phyloP scores from a whole-genome alignment of 176 grass and related monocot species.

The Olyra latifolia region DNA sequence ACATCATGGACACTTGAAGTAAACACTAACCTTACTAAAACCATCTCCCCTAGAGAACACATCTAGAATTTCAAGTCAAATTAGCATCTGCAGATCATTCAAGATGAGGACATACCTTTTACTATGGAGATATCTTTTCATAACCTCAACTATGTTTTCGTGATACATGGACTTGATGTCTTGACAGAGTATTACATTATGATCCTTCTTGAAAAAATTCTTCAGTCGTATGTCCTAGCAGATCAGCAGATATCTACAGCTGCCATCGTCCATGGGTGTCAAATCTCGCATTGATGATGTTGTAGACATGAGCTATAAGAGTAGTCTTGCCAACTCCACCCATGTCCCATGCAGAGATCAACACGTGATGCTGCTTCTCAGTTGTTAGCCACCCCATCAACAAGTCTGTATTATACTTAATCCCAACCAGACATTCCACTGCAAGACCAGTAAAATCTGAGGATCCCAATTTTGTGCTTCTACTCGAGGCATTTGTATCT shows the following conservation, averaged over 20 bases:
- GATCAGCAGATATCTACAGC: not conserved
- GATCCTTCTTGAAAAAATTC: not conserved
- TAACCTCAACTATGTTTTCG: not conserved
- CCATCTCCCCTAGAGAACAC: not conserved
- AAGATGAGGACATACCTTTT: conserved; percentile 4
- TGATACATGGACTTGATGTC: not conserved
- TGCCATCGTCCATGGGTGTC: not conserved
- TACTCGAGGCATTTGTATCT: not conserved
- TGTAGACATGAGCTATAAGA: conserved; percentile 12
- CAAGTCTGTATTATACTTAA: not conserved
- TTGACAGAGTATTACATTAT: not conserved
- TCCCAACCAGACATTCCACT: not conserved
- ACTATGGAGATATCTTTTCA: not conserved
- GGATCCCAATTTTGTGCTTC: not conserved
- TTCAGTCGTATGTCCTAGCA: conserved; percentile 16
- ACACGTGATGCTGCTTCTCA: not conserved
- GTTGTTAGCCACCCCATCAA: not conserved
- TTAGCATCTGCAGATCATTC: not conserved
- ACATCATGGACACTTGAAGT: conserved; percentile 3
- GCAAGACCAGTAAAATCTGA: not conserved
- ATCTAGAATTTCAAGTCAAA: not conserved
- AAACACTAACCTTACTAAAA: not conserved
- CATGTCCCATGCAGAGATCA: conserved; percentile 5
- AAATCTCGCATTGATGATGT: not conserved
- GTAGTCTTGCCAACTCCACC: conserved; percentile 19